Evolutionary conservation across 116 monocot species (phyloP).

Genomic region (Iris pallida): DNA sequence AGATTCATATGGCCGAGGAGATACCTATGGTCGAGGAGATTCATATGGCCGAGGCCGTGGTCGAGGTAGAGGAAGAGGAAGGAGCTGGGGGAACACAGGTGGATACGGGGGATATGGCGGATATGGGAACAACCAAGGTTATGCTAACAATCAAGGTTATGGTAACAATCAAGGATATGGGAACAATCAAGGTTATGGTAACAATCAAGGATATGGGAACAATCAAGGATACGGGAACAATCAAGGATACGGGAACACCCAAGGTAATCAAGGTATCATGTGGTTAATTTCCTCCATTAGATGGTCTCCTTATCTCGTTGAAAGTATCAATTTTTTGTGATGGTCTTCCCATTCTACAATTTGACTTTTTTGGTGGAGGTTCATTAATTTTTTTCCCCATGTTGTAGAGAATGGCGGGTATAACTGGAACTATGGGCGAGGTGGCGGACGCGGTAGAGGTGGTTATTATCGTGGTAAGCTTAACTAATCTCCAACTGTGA

Average conservation of each 20-base stretch:
- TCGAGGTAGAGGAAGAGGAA: conserved; percentile 38
- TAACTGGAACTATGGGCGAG: conserved; percentile 22
- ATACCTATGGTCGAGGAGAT: conserved; percentile 11
- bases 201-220: background rate
- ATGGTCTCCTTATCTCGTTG: too few species aligned
- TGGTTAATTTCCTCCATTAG: too few species aligned
- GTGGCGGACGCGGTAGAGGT: conserved; percentile 26
- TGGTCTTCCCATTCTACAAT: too few species aligned
- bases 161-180: conserved; percentile 32
- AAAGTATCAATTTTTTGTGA: too few species aligned
- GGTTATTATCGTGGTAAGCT: conserved; percentile 47
- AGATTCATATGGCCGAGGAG: conserved; percentile 14
- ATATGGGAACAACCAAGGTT: conserved; percentile 24
- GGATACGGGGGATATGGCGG: conserved; percentile 27
- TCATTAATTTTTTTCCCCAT: too few species aligned
- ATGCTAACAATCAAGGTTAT: conserved; percentile 36
- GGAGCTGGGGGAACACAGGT: conserved; percentile 17
- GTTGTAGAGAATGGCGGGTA: conserved; percentile 35
- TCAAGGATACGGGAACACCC: conserved; percentile 13
- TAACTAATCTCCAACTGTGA: background rate
- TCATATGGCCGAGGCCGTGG: conserved; percentile 22
- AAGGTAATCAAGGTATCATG: too few species aligned
- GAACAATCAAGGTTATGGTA: conserved; percentile 24
- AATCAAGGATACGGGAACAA: conserved; percentile 20
- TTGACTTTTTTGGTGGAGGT: too few species aligned